phyloP scores from a whole-genome alignment of 148 eudicot species.

The Drosera capensis region DNA sequence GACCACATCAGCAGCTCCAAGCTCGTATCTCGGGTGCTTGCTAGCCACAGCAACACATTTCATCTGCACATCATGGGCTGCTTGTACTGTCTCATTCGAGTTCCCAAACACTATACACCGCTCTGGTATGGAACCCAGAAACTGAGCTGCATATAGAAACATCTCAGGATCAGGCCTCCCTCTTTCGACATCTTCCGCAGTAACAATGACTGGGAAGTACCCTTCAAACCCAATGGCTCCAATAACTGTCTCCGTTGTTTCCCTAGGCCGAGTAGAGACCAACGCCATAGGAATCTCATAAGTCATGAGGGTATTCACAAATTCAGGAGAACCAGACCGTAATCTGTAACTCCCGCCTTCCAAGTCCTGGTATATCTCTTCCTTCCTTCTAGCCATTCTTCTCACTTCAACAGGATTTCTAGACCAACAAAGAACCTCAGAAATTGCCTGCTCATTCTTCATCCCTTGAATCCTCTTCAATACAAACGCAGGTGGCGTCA shows the following conservation, averaged over 20 bases:
- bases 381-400: slow-evolving; percentile 59
- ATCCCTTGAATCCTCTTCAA: slow-evolving; percentile 69
- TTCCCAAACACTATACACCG: slow-evolving; percentile 91
- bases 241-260: slow-evolving; percentile 57
- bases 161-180: slow-evolving; percentile 98
- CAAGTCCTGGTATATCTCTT: slow-evolving; percentile 58
- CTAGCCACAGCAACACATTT: slow-evolving; percentile 97
- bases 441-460: slow-evolving; percentile 92
- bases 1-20: slow-evolving; percentile 82
- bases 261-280: slow-evolving; percentile 78
- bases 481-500: slow-evolving; percentile 52
- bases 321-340: slow-evolving; percentile 69
- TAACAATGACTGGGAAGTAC: slow-evolving; percentile 63
- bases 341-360: slow-evolving; percentile 72
- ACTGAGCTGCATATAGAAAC: slow-evolving; percentile 79
- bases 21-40: slow-evolving; percentile 87
- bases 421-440: slow-evolving; percentile 92
- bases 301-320: slow-evolving; percentile 41
- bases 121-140: slow-evolving; percentile 65
- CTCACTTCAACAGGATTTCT: slow-evolving; percentile 52
- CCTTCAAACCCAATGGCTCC: slow-evolving; percentile 60
- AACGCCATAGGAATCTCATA: slow-evolving; percentile 84
- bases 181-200: slow-evolving; percentile 79
- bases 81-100: slow-evolving; percentile 84
- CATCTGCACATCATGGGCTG: slow-evolving; percentile 90